phyloP scores from a whole-genome alignment of 768 basidiomycete genomes.

The Lenzites betulinus region DNA sequence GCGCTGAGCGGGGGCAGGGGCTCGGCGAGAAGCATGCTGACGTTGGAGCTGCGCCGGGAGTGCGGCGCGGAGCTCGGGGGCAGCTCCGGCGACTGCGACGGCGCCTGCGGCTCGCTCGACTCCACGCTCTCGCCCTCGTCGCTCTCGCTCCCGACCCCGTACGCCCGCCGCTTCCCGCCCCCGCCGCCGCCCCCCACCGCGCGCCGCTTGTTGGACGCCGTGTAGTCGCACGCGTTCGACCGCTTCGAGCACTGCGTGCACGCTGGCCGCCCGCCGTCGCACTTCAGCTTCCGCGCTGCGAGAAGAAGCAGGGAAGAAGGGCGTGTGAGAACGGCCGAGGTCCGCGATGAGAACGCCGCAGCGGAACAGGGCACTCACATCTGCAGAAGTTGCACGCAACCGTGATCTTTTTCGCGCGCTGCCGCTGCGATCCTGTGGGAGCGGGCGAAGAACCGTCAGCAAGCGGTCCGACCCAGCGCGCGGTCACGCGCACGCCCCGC shows the following conservation, averaged over 20 bases:
- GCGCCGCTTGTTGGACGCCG: conserved; percentile 73
- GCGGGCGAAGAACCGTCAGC: conserved; percentile 13
- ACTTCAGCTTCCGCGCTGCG: conserved; percentile 84
- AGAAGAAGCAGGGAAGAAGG: neutral
- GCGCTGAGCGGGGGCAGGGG: conserved; percentile 27
- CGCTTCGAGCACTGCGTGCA: conserved; percentile 83
- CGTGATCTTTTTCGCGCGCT: conserved; percentile 82
- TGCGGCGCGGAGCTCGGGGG: conserved; percentile 27
- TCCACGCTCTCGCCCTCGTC: conserved; percentile 49
- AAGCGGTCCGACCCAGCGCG: conserved; percentile 19
- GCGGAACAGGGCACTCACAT: conserved; percentile 72
- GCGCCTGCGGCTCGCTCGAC: conserved; percentile 34
- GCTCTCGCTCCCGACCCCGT: conserved; percentile 49
- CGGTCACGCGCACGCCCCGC: conserved; percentile 10
- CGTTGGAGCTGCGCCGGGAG: conserved; percentile 30
- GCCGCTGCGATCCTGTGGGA: conserved; percentile 56
- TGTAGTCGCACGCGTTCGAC: conserved; percentile 77
- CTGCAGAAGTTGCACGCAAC: conserved; percentile 92
- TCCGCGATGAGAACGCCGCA: conserved; percentile 5
- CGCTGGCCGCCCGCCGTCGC: conserved; percentile 82
- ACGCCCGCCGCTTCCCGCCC: conserved; percentile 48
- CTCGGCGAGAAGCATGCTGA: conserved; percentile 30
- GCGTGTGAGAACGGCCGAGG: conserved; percentile 11
- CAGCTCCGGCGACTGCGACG: conserved; percentile 59
- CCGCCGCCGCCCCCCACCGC: no score